A percentile compares a stretch with the other conserved stretches of the same genome.
Conservation (phyloP, 2,329 filamentous ascomycete species). For the Colletotrichum limetticola region DNA sequence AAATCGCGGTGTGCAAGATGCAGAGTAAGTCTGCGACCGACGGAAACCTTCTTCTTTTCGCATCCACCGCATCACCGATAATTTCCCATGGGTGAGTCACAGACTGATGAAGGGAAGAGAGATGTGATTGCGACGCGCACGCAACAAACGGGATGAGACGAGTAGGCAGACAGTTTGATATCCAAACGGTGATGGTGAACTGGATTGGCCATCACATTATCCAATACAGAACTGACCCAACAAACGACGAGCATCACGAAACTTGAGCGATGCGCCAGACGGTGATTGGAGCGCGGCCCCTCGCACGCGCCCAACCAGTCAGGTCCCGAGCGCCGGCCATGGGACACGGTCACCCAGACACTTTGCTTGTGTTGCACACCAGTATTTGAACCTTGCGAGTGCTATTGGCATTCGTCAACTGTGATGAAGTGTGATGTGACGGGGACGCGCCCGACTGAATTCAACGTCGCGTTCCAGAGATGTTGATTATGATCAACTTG, state of each 20-base stretch:
- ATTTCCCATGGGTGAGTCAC: slow-evolving; percentile 1
- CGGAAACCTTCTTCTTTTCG: not conserved
- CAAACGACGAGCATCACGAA: not conserved
- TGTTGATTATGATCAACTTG: not conserved
- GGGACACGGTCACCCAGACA: slow-evolving; percentile 9
- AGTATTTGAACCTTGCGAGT: not conserved
- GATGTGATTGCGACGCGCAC: not conserved
- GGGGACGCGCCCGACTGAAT: not conserved
- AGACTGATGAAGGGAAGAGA: not conserved
- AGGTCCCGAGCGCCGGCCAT: slow-evolving; percentile 26
- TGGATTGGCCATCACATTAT: not conserved
- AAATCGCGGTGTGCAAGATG: slow-evolving; percentile 3
- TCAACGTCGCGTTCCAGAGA: not conserved
- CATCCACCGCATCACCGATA: not conserved
- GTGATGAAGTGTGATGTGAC: slow-evolving; percentile 11
- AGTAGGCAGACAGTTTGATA: not conserved
- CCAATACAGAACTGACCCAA: not conserved
- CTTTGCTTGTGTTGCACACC: not conserved
- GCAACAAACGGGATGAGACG: not conserved
- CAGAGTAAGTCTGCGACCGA: not conserved
- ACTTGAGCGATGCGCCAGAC: slow-evolving; percentile 22
- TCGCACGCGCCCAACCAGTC: slow-evolving; percentile 22
- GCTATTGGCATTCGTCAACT: not conserved
- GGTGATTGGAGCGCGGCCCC: slow-evolving; percentile 29
- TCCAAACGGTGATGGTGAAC: not conserved